Evolutionary conservation across 139 green algal species (phyloP), one percentile per base, ranked within the genome.

Genomic region (Coelastrella sp.): DNA sequence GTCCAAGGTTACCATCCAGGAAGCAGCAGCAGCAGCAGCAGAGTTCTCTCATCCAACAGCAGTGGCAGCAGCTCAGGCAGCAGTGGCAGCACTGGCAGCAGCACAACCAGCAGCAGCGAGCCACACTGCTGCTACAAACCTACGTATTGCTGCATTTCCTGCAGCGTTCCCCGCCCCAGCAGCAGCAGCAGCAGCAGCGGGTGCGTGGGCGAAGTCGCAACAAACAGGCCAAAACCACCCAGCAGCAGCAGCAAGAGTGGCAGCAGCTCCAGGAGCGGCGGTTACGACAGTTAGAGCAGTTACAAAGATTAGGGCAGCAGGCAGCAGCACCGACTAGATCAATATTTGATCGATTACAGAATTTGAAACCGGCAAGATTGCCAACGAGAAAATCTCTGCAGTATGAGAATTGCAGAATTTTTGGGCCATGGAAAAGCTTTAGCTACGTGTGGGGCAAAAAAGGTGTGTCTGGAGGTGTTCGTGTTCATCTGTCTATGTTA

Each of bases 331-430:
- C 79, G 5, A 19, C n/a, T 3, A 68, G 32, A 23, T 59, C 61
- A 19, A 87, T 78, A 13, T 87, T 65, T 87, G 81, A 74, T 4
- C 76, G 77, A 64, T 22, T 87, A 64, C 81, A 87, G 61, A 74
- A 32, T 5, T 32, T 87, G 64, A 87, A 87, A 22, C 81, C 81
- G 6, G 81, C 81, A 32, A 10, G 61, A 14, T 23, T 87, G 64
- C 81, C 81, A n/a, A 87, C 64, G 3, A 68, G 81, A 5, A 87
- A 87, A 22, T 32, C 60, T 0, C 61, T 87, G 81, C 81, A 87
- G 81, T 87, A 87, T 61, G 81, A 87, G 64, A 87, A 87, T 16
- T 87, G 81, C 64, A 78, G 81, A 32, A 87, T 87, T 19, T 10
- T 87, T 68, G 23, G n/a, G 23, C 81, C 81, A 87, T 47, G 81